A percentile compares a stretch with the other conserved stretches of the same genome.
phyloP scores from a whole-genome alignment of 2,329 filamentous ascomycete genomes.

The Diaporthe ilicicola region DNA sequence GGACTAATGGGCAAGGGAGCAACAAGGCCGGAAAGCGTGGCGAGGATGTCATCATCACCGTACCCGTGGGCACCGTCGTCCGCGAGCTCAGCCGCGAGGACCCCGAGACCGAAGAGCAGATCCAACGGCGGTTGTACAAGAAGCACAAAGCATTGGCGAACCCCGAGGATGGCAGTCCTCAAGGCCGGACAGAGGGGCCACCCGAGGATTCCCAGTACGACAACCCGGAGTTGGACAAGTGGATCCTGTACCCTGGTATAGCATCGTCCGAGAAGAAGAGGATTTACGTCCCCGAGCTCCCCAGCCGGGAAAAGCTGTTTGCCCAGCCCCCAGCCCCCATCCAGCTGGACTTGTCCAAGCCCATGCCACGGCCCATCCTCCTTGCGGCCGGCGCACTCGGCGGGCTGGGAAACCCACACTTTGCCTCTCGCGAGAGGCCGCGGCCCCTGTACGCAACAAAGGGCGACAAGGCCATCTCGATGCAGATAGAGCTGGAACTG shows the following conservation, averaged over 20 bases:
- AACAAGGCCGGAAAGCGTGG: constrained; percentile 79
- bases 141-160: constrained; percentile 32
- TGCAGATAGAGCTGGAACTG: constrained; percentile 87
- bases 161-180: constrained; percentile 18
- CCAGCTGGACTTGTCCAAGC: constrained; percentile 74
- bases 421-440: constrained; percentile 77
- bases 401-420: constrained; percentile 93
- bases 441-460: constrained; percentile 89
- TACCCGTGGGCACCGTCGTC: constrained; percentile 92
- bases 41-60: constrained; percentile 86
- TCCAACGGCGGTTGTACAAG: constrained; percentile 45
- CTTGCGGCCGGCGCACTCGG: constrained; percentile 89
- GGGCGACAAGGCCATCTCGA: constrained; percentile 79
- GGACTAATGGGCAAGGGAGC: constrained; percentile 81
- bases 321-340: constrained; percentile 79
- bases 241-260: constrained; percentile 85
- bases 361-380: constrained; percentile 84
- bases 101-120: constrained; percentile 73
- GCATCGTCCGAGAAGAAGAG: constrained; percentile 71
- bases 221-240: constrained; percentile 72
- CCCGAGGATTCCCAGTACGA: constrained; percentile 51
- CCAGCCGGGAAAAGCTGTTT: constrained; percentile 61
- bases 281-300: constrained; percentile 59
- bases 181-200: constrained; percentile 50
- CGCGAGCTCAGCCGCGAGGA: constrained; percentile 83